These are phyloP conservation scores for Nicotiana tomentosiformis DNA, from an alignment of 257 asterid genomes.

Conservation along the genomic window DNA sequence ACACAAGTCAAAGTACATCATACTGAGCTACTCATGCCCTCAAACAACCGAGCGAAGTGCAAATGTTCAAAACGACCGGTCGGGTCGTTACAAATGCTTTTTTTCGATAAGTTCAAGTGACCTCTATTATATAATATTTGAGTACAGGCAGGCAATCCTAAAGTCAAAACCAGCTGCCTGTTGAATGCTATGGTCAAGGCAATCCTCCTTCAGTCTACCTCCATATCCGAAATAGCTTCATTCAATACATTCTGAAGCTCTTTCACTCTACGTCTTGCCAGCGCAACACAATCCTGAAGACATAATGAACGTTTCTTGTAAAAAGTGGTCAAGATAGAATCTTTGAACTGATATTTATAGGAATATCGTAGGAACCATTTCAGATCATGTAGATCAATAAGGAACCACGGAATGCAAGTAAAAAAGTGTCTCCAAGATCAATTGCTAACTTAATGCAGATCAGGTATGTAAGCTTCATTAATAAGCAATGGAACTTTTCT, in stretches of 20 bases:
- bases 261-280: conserved; percentile 55
- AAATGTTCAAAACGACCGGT: too few relatives aligned
- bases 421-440: background rate
- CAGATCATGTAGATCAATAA: background rate
- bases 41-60: too few relatives aligned
- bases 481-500: background rate
- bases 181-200: background rate
- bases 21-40: too few relatives aligned
- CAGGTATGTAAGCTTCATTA: background rate
- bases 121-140: background rate
- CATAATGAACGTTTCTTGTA: background rate
- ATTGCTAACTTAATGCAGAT: background rate
- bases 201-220: conserved; percentile 35
- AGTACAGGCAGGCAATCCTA: background rate
- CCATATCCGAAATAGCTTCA: conserved; percentile 74
- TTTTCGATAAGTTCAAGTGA: background rate
- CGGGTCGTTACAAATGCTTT: too few relatives aligned
- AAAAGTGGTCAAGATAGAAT: conserved; percentile 1
- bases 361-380: background rate
- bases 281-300: conserved; percentile 63
- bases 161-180: background rate
- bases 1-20: too few relatives aligned
- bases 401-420: background rate
- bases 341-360: background rate
- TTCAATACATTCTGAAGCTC: conserved; percentile 57